Base-by-base conservation (phyloP, 306 rosid species). In the Citrullus mucosospermus region DNA sequence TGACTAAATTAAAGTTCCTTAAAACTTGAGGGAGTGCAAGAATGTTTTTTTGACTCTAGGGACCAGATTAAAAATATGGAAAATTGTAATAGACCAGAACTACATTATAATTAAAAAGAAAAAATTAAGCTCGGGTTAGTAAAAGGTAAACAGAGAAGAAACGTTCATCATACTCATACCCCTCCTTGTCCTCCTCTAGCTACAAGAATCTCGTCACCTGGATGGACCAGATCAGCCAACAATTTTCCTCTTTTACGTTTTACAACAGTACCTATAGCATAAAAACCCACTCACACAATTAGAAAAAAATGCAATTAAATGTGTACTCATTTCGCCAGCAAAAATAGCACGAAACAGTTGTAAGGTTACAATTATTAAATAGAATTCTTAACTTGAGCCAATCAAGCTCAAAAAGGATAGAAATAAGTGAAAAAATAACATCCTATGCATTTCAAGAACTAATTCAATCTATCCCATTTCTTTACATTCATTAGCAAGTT, bases 111-210 rank as follows among this genome's bases (percentile, higher is more conserved):
- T 48, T 48, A 2, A 11, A 7, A 7, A 9, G 1, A 16, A 53
- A 53, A 53, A 53, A 61, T 30, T 14, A 61, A 30, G 4, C 4
- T 61, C 18, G 4, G 32, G 2, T 28, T 61, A 61, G 68, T 61
- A 28, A 61, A 61, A 30, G 30, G 41, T 61, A 6, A 30, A 61
- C 41, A 65, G n/a, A 36, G n/a, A 18, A 84, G 38, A 67, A 25
- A 28, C 55, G 17, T 53, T 50, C 59, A 78, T 56, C 88, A 78
- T 86, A 90, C 96, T 53, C 88, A 78, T 86, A 91, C 98, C 97
- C 98, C 99, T 88, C 99, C 99, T 85, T 91, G 97, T 80, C 98
- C 99, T 8, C 99, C 98, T 87, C 93, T 88, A 0, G 96, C 99
- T 50, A 91, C 99, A 78, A 91, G 90, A 83, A 96, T 81, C 86